Percentiles rank a stretch among this genome's conserved stretches.
Conservation (phyloP, 257 asterid species). For the Marsdenia floribunda region DNA sequence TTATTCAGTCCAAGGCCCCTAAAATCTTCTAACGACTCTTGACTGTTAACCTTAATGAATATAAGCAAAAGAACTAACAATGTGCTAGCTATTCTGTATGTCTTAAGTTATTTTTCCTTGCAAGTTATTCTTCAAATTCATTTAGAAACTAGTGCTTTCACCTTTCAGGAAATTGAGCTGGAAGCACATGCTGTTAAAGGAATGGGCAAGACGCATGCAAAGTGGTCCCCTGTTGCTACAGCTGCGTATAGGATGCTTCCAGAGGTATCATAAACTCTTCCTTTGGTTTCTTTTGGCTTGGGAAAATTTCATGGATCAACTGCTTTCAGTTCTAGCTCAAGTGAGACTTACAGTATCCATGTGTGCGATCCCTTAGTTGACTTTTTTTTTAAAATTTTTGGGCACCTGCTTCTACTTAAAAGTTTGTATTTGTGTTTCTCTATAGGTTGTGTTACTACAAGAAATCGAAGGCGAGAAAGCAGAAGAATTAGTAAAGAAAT, state of each 20-base stretch:
- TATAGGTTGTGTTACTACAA: slow-evolving; percentile 65
- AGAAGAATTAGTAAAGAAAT: slow-evolving; percentile 71
- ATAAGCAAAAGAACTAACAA: not conserved
- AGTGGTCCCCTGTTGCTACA: slow-evolving; percentile 99
- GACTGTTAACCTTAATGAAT: not conserved
- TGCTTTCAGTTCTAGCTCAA: not conserved
- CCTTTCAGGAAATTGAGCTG: slow-evolving; percentile 80
- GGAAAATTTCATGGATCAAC: not conserved
- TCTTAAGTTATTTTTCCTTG: not conserved
- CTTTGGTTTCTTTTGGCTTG: not conserved
- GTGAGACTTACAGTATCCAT: no score
- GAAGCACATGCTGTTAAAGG: slow-evolving; percentile 99
- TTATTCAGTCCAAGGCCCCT: not conserved
- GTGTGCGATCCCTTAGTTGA: not conserved
- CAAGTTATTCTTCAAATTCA: not conserved
- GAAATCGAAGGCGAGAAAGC: slow-evolving; percentile 72
- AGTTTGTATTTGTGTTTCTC: not conserved
- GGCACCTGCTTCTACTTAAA: not conserved
- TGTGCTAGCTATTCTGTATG: not conserved
- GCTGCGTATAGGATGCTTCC: slow-evolving; percentile 99
- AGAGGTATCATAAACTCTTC: slow-evolving; percentile 46
- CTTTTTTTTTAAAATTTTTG: not conserved
- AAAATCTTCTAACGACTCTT: no score
- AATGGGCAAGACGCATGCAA: slow-evolving; percentile 89
- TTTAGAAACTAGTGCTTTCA: slow-evolving; percentile 1